phyloP scores from a whole-genome alignment of 805 yeast species.

The Scheffersomyces amazonensis region DNA sequence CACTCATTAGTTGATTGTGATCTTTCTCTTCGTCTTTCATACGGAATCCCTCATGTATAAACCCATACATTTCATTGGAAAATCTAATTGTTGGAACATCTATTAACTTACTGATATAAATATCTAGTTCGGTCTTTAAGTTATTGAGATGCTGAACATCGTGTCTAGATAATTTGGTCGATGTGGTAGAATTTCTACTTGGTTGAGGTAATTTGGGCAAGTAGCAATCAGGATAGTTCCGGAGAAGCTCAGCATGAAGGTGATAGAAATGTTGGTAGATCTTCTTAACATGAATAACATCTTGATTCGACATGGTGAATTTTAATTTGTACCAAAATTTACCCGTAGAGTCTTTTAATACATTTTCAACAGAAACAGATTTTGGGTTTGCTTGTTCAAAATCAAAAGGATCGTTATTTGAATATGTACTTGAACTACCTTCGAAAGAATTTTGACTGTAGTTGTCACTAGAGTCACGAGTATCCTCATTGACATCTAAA shows the following conservation, averaged over 20 bases:
- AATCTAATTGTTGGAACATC: slow-evolving; percentile 9
- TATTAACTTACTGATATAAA: slow-evolving; percentile 20
- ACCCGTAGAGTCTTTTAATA: slow-evolving; percentile 19
- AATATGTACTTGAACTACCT: background rate
- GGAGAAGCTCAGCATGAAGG: slow-evolving; percentile 20
- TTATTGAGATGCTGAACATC: slow-evolving; percentile 13
- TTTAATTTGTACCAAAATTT: slow-evolving; percentile 36
- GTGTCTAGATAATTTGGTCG: background rate
- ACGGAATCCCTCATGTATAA: slow-evolving; percentile 5
- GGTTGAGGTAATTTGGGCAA: slow-evolving; percentile 34
- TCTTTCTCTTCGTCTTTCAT: background rate
- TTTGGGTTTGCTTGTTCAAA: slow-evolving; percentile 12
- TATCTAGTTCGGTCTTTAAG: slow-evolving; percentile 22
- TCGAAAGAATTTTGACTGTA: background rate
- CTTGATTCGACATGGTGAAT: slow-evolving; percentile 15
- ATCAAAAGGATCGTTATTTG: slow-evolving; percentile 7
- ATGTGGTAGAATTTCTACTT: slow-evolving; percentile 5
- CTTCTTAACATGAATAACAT: slow-evolving; percentile 22
- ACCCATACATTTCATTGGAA: slow-evolving; percentile 7
- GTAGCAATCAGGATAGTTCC: slow-evolving; percentile 2
- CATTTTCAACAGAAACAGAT: slow-evolving; percentile 19
- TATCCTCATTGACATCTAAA: background rate
- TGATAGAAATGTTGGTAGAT: slow-evolving; percentile 36
- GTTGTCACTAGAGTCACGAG: background rate
- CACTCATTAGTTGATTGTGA: background rate